A percentile compares a stretch with the other conserved stretches of the same genome.
Evolutionary conservation across 2,329 filamentous ascomycete species (phyloP).

Genomic region (Cladorrhinum sp.): DNA sequence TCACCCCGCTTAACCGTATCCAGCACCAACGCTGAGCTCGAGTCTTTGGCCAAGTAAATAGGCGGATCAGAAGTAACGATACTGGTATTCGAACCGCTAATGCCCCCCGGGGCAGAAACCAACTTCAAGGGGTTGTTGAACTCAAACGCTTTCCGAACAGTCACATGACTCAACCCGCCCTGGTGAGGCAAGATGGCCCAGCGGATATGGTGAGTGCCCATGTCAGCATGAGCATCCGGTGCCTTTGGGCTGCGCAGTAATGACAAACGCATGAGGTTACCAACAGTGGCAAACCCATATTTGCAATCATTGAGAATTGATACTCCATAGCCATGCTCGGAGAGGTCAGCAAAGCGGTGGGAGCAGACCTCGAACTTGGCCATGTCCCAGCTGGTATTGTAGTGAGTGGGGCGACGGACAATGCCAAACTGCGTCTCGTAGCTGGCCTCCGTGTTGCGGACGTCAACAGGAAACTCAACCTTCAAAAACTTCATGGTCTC

Average conservation of each 20-base stretch:
- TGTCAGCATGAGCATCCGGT: slow-evolving; percentile 89
- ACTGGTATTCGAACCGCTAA: slow-evolving; percentile 22
- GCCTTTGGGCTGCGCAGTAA: slow-evolving; percentile 86
- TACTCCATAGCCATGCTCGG: slow-evolving; percentile 69
- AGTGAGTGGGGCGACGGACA: slow-evolving; percentile 86
- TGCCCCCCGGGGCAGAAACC: slow-evolving; percentile 38
- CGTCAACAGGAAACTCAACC: slow-evolving; percentile 93
- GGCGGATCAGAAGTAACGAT: slow-evolving; percentile 38
- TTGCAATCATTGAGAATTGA: slow-evolving; percentile 94
- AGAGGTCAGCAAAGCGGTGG: slow-evolving; percentile 71
- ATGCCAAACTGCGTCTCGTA: slow-evolving; percentile 96
- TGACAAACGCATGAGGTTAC: slow-evolving; percentile 84
- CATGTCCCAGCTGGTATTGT: slow-evolving; percentile 90
- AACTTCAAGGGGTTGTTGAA: slow-evolving; percentile 81
- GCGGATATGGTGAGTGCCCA: slow-evolving; percentile 82
- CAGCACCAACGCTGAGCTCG: slow-evolving; percentile 65
- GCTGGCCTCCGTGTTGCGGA: slow-evolving; percentile 85
- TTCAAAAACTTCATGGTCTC: slow-evolving; percentile 98
- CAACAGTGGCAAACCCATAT: slow-evolving; percentile 89
- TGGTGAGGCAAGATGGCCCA: slow-evolving; percentile 88
- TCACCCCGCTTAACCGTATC: slow-evolving; percentile 94
- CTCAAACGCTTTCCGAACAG: slow-evolving; percentile 79
- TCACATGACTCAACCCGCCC: slow-evolving; percentile 67
- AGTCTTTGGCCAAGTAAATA: slow-evolving; percentile 61
- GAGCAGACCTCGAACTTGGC: slow-evolving; percentile 77